phyloP scores from a whole-genome alignment of 2,329 filamentous ascomycete species.

The Sclerotinia sclerotiorum region DNA sequence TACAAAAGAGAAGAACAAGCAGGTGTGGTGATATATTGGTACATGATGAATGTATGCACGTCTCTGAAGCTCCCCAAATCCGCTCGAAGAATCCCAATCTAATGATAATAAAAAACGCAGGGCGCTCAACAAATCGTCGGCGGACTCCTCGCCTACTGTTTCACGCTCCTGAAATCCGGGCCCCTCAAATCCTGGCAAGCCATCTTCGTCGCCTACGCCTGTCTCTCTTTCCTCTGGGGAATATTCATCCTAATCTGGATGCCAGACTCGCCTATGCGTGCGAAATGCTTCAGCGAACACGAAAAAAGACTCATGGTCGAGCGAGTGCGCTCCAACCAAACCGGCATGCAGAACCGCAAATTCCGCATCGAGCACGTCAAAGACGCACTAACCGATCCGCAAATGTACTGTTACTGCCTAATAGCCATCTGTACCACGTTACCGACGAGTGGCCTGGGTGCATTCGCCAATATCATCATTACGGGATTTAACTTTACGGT shows the following conservation, averaged over 20 bases:
- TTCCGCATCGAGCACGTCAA: constrained; percentile 52
- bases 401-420: constrained; percentile 63
- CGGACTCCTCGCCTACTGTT: constrained; percentile 62
- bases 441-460: constrained; percentile 70
- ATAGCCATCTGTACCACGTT: constrained; percentile 72
- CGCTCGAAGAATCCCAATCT: not conserved
- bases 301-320: constrained; percentile 51
- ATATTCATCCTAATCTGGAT: constrained; percentile 48
- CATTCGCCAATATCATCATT: constrained; percentile 75
- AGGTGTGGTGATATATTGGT: constrained; percentile 57
- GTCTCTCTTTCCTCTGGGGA: constrained; percentile 45
- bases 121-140: constrained; percentile 65
- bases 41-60: constrained; percentile 41
- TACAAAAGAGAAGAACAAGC: constrained; percentile 71
- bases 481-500: constrained; percentile 63
- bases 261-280: constrained; percentile 53
- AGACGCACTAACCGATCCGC: constrained; percentile 60
- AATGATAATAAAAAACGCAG: constrained; percentile 52
- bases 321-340: constrained; percentile 57
- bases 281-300: constrained; percentile 44
- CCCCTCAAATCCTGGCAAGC: constrained; percentile 63
- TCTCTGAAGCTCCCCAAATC: too few relatives aligned
- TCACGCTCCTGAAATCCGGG: constrained; percentile 50
- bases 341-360: constrained; percentile 52
- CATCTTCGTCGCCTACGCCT: constrained; percentile 50